Percentiles rank a stretch among this genome's conserved stretches.
Conservation (phyloP, 2,329 filamentous ascomycete genomes). For the Apiospora phragmitis region DNA sequence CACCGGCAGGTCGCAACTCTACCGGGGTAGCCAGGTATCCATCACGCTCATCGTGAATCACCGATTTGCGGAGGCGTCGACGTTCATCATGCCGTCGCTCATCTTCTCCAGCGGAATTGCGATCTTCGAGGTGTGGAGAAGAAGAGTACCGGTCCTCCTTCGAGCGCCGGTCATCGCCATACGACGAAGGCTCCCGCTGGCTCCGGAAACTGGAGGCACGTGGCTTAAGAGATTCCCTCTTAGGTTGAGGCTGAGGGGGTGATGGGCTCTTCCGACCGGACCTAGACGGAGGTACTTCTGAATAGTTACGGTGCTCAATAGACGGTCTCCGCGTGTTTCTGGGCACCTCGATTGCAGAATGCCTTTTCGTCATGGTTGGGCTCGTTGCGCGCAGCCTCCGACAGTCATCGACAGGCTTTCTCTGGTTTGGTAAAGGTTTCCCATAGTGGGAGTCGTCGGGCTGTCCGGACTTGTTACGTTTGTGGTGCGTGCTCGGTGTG, state of each 20-base stretch:
- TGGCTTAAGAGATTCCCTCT: constrained; percentile 25
- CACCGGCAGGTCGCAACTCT: constrained; percentile 21
- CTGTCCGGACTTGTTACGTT: constrained; percentile 21
- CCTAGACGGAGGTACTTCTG: constrained; percentile 21
- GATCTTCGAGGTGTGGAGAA: background rate
- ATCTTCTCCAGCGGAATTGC: constrained; percentile 30
- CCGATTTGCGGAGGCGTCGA: constrained; percentile 25
- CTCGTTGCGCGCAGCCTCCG: constrained; percentile 22
- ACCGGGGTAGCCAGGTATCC: constrained; percentile 22
- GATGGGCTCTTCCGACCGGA: constrained; percentile 19
- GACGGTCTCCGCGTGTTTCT: constrained; percentile 23
- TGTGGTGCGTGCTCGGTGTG: constrained; percentile 21
- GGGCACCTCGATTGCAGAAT: constrained; percentile 25
- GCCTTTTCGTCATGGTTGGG: constrained; percentile 26
- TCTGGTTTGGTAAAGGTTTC: constrained; percentile 22
- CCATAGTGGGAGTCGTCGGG: constrained; percentile 21
- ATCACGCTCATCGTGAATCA: constrained; percentile 20
- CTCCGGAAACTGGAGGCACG: constrained; percentile 22
- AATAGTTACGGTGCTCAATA: constrained; percentile 23
- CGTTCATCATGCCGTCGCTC: constrained; percentile 17
- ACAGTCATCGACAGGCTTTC: constrained; percentile 23
- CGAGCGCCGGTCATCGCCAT: constrained; percentile 11
- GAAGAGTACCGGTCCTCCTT: constrained; percentile 26
- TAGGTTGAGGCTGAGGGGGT: constrained; percentile 20
- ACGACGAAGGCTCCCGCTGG: constrained; percentile 21